Conservation (phyloP, 1,139 yeast genomes). For the Geotrichum fermentans region DNA sequence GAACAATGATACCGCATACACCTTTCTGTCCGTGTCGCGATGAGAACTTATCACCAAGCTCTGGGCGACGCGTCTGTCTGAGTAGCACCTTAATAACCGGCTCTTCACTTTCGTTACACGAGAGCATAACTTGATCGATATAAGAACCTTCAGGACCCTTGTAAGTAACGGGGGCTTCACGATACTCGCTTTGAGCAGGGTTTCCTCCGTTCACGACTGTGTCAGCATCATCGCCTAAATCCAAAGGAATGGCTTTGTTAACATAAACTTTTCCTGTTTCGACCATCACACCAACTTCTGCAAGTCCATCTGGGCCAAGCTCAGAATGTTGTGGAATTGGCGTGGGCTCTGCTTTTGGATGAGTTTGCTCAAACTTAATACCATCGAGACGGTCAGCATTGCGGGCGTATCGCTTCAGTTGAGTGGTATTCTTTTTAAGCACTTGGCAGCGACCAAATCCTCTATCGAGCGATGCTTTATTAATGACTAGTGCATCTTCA, state of each 20-base stretch:
- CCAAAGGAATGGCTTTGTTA: conserved; percentile 86
- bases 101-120: conserved; percentile 91
- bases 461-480: conserved; percentile 88
- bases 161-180: conserved; percentile 88
- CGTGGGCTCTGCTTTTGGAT: conserved; percentile 33
- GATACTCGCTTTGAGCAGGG: conserved; percentile 46
- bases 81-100: conserved; percentile 85
- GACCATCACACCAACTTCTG: conserved; percentile 89
- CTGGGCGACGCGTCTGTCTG: conserved; percentile 96
- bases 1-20: conserved; percentile 96
- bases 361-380: conserved; percentile 72
- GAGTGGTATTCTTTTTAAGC: conserved; percentile 85
- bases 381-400: conserved; percentile 88
- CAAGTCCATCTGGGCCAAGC: conserved; percentile 91
- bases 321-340: conserved; percentile 84
- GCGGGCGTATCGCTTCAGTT: conserved; percentile 86
- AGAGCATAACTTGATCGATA: conserved; percentile 96
- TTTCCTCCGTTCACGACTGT: conserved; percentile 25
- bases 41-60: conserved; percentile 93
- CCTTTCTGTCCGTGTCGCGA: conserved; percentile 98
- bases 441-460: conserved; percentile 99
- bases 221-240: conserved; percentile 56
- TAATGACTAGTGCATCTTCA: conserved; percentile 94
- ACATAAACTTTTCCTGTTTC: conserved; percentile 92
- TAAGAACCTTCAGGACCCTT: conserved; percentile 95